Evolutionary conservation across 345 rosid genomes (phyloP).

Genomic region (Eucalyptus sp.): DNA sequence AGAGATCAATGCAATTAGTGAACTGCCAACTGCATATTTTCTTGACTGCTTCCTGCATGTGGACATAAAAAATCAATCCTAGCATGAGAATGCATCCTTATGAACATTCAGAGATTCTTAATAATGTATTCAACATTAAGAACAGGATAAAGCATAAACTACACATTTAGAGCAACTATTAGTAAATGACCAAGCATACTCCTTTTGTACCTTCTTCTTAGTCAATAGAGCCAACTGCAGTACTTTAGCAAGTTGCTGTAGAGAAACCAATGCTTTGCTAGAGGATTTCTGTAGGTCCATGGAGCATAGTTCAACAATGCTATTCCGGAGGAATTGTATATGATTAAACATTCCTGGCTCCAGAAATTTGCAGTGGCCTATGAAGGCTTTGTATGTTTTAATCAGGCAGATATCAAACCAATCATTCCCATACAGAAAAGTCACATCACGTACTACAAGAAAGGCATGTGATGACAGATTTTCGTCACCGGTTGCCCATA

Average conservation of each 20-base stretch:
- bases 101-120: neutral
- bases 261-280: conserved; percentile 43
- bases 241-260: conserved; percentile 62
- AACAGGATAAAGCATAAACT: neutral
- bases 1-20: conserved; percentile 69
- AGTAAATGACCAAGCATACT: neutral
- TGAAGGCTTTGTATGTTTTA: conserved; percentile 55
- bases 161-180: neutral
- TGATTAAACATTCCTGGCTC: conserved; percentile 32
- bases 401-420: conserved; percentile 50
- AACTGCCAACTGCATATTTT: conserved; percentile 77
- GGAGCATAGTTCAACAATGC: conserved; percentile 65
- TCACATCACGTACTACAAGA: conserved; percentile 48
- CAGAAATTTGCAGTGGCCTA: conserved; percentile 48
- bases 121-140: neutral
- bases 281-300: conserved; percentile 72
- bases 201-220: conserved; percentile 54
- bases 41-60: conserved; percentile 67
- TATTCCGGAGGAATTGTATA: conserved; percentile 41
- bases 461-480: conserved; percentile 40
- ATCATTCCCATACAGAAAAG: conserved; percentile 40
- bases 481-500: conserved; percentile 75
- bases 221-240: conserved; percentile 52
- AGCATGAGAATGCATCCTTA: neutral
- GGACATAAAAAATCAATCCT: neutral